phyloP scores from a whole-genome alignment of 129 eudicot genomes.

The Erigeron canadensis region DNA sequence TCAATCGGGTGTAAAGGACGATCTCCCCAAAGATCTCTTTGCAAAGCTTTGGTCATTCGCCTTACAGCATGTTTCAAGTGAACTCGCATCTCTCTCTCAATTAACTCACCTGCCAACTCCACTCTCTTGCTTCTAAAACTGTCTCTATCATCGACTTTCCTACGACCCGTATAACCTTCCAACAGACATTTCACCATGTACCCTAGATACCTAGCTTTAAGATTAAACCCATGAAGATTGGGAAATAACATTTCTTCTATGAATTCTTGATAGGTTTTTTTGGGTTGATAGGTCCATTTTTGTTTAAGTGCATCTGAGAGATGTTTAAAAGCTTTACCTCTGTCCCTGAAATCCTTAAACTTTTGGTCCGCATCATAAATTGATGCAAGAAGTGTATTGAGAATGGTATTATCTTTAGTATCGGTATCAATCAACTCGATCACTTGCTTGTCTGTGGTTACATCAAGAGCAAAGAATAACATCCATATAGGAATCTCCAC shows the following conservation, averaged over 20 bases:
- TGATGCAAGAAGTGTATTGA: constrained; percentile 67
- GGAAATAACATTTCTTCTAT: constrained; percentile 54
- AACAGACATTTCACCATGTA: constrained; percentile 87
- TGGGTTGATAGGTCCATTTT: constrained; percentile 53
- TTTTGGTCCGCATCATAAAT: constrained; percentile 74
- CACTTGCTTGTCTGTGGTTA: constrained; percentile 63
- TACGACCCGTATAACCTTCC: constrained; percentile 64
- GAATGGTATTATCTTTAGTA: constrained; percentile 47
- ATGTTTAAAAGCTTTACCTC: constrained; percentile 41
- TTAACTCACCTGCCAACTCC: constrained; percentile 85
- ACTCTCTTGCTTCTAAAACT: constrained; percentile 85
- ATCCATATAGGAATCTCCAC: constrained; percentile 78
- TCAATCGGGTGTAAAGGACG: constrained; percentile 54
- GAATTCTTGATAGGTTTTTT: constrained; percentile 40
- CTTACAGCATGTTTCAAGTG: constrained; percentile 79
- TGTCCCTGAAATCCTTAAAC: constrained; percentile 59
- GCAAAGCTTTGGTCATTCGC: constrained; percentile 76
- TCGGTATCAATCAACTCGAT: constrained; percentile 61
- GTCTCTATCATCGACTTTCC: constrained; percentile 81
- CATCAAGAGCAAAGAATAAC: constrained; percentile 84
- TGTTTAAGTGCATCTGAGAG: constrained; percentile 34
- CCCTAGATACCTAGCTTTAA: constrained; percentile 71
- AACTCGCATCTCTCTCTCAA: constrained; percentile 71
- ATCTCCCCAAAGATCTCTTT: constrained; percentile 76
- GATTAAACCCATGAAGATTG: constrained; percentile 46